Conservation (phyloP, 2,329 filamentous ascomycete species). For the Blumeriella jaapii region DNA sequence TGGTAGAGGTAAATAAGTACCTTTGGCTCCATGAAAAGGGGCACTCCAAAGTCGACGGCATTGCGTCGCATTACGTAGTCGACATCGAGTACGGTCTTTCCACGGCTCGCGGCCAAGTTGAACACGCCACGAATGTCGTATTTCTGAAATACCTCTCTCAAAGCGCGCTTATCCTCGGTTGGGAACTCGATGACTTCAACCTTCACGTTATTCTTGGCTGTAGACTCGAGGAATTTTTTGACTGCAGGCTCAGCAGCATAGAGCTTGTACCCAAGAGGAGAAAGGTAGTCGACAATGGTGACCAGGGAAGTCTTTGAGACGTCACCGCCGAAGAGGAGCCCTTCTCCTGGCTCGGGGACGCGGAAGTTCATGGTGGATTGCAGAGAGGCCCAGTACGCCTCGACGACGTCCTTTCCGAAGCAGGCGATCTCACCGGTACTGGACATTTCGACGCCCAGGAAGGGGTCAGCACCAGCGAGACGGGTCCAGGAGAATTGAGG, state of each 20-base stretch:
- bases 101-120: slow-evolving; percentile 78
- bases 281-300: slow-evolving; percentile 74
- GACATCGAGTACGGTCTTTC: slow-evolving; percentile 75
- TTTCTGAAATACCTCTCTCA: slow-evolving; percentile 92
- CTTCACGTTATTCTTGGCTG: slow-evolving; percentile 50
- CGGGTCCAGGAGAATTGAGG: slow-evolving; percentile 99
- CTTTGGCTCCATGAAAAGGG: slow-evolving; percentile 97
- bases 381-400: slow-evolving; percentile 94
- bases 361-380: slow-evolving; percentile 99
- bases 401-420: slow-evolving; percentile 90
- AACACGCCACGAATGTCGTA: slow-evolving; percentile 94
- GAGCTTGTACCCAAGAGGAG: slow-evolving; percentile 88
- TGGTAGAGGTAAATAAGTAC: slow-evolving; percentile 35
- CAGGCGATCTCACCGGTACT: slow-evolving; percentile 97
- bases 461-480: slow-evolving; percentile 91
- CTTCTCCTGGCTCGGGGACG: slow-evolving; percentile 85
- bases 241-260: slow-evolving; percentile 74
- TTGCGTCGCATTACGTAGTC: slow-evolving; percentile 99
- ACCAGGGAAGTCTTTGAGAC: slow-evolving; percentile 57
- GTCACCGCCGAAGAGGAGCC: slow-evolving; percentile 88
- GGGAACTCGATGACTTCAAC: slow-evolving; percentile 96
- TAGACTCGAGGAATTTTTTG: slow-evolving; percentile 71
- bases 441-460: slow-evolving; percentile 95
- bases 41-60: slow-evolving; percentile 95
- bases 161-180: slow-evolving; percentile 85